Evolutionary conservation across 2,329 filamentous ascomycete species (phyloP).

Genomic region (Xylaria sp.): DNA sequence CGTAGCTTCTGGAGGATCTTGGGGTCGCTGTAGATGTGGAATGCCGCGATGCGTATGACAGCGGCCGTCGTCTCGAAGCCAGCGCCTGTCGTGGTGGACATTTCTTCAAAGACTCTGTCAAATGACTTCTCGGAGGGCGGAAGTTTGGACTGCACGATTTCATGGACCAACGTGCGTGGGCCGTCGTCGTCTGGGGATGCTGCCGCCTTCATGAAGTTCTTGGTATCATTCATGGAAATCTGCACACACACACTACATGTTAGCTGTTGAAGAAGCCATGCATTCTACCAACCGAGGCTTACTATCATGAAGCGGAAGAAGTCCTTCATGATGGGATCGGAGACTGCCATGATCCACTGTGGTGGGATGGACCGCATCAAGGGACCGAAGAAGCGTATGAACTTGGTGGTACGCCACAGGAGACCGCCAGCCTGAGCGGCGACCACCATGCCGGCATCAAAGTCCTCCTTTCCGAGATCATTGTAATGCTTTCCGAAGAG

Average conservation of each 20-base stretch:
- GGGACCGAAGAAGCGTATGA: conserved; percentile 21
- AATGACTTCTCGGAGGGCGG: conserved; percentile 21
- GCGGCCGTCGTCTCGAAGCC: conserved; percentile 27
- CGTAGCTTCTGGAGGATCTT: conserved; percentile 24
- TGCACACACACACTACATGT: conserved; percentile 3
- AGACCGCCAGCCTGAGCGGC: conserved; percentile 11
- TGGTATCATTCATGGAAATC: conserved; percentile 19
- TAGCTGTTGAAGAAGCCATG: conserved; percentile 6
- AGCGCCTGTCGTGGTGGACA: conserved; percentile 20
- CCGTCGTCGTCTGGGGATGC: conserved; percentile 16
- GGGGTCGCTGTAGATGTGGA: conserved; percentile 24
- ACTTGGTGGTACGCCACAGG: conserved; percentile 24
- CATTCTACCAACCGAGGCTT: conserved; percentile 6
- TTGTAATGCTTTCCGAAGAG: conserved; percentile 12
- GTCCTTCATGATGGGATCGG: conserved; percentile 17
- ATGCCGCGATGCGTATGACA: conserved; percentile 17
- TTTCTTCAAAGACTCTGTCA: conserved; percentile 20
- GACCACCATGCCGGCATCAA: conserved; percentile 9
- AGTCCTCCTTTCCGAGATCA: conserved; percentile 11
- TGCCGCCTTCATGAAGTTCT: conserved; percentile 17
- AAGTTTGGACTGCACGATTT: conserved; percentile 28
- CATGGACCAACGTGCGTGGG: conserved; percentile 23
- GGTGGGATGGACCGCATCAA: conserved; percentile 17
- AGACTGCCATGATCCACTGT: conserved; percentile 19
- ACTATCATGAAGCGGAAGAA: conserved; percentile 24